These are phyloP conservation scores for Leptosphaerulina australis DNA, from an alignment of 2,329 filamentous ascomycete genomes.

Conservation along the genomic window DNA sequence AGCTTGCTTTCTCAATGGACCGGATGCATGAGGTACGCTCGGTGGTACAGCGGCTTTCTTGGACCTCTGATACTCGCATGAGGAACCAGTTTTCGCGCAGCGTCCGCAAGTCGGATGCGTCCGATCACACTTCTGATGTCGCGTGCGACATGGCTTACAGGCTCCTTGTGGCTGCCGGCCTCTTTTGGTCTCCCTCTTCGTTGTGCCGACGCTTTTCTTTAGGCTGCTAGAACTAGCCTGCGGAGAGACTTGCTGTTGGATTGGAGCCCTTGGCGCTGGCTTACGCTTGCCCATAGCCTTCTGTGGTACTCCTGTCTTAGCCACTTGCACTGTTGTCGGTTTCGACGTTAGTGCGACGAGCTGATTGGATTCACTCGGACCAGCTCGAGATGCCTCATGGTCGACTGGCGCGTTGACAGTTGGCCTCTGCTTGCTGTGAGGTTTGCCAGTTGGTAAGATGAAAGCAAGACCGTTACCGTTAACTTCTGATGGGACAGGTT, in stretches of 20 bases:
- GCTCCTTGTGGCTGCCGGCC: conserved; percentile 5
- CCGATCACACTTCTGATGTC: conserved; percentile 63
- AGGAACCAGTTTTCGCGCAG: conserved; percentile 59
- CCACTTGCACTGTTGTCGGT: neutral
- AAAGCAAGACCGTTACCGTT: neutral
- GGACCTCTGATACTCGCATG: conserved; percentile 6
- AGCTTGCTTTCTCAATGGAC: neutral
- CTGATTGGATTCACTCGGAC: neutral
- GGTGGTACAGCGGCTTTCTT: neutral
- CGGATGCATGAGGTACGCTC: neutral
- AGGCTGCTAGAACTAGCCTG: neutral
- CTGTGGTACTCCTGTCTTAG: neutral
- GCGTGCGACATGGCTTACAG: conserved; percentile 14
- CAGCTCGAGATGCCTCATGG: neutral
- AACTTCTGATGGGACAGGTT: neutral
- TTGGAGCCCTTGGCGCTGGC: neutral
- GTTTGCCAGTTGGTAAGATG: neutral
- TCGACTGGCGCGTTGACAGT: neutral
- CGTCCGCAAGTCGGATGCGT: conserved; percentile 74
- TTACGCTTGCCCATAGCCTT: conserved; percentile 2
- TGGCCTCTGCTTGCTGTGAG: conserved; percentile 3
- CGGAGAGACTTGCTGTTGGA: neutral
- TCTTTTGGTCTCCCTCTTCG: conserved; percentile 6
- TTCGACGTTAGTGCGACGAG: neutral
- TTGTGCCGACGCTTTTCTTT: neutral